These are phyloP conservation scores for Teratosphaeria gauchensis DNA, from an alignment of 2,329 filamentous ascomycete species.

Conservation along the genomic window DNA sequence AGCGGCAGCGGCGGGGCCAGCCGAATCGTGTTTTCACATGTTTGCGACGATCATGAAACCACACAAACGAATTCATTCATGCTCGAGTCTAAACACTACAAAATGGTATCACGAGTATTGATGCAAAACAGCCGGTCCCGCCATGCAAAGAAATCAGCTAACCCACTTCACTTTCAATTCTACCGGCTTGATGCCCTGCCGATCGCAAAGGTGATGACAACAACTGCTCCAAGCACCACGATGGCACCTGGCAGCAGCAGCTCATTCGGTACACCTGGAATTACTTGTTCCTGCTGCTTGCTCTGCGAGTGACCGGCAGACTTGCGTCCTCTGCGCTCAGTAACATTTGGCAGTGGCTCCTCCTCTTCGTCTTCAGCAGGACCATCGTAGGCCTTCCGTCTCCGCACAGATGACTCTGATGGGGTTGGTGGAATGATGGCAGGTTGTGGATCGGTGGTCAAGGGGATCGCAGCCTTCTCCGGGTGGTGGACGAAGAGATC, in stretches of 20 bases:
- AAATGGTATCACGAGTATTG: neutral
- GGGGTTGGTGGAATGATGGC: constrained; percentile 41
- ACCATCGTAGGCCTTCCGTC: constrained; percentile 37
- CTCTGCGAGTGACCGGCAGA: constrained; percentile 23
- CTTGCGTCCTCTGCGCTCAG: constrained; percentile 23
- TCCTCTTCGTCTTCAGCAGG: constrained; percentile 50
- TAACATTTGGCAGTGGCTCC: constrained; percentile 27
- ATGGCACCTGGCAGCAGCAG: constrained; percentile 87
- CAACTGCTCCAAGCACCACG: constrained; percentile 87
- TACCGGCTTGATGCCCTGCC: constrained; percentile 19
- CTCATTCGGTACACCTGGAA: constrained; percentile 88
- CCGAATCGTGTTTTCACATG: neutral
- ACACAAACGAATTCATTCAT: neutral
- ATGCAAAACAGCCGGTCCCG: neutral
- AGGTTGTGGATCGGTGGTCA: constrained; percentile 52
- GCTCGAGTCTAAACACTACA: neutral
- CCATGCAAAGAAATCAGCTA: neutral
- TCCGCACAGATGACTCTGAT: constrained; percentile 39
- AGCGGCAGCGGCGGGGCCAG: neutral
- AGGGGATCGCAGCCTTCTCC: constrained; percentile 69
- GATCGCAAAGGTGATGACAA: constrained; percentile 85
- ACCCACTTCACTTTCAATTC: neutral
- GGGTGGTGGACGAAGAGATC: constrained; percentile 95
- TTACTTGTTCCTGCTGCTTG: constrained; percentile 62
- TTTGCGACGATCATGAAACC: neutral